Conservation (phyloP, 257 asterid species). For the Solanum bulbocastanum region DNA sequence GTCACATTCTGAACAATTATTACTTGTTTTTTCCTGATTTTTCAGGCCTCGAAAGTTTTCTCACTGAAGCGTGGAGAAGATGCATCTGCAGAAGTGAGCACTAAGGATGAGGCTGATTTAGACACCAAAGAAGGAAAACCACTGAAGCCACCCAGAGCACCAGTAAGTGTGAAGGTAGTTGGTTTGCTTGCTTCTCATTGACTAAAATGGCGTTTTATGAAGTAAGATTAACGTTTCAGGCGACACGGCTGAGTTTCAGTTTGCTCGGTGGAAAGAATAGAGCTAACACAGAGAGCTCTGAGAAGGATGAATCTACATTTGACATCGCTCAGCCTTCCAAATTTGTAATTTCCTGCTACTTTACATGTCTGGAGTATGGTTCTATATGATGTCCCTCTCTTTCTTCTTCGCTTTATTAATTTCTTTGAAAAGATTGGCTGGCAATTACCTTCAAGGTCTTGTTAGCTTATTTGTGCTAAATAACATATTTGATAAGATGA, state of each 20-base stretch:
- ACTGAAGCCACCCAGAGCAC: constrained; percentile 57
- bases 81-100: constrained; percentile 4
- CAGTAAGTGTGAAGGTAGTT: constrained; percentile 28
- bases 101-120: constrained; percentile 23
- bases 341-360: constrained; percentile 12
- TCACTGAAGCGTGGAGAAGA: constrained; percentile 23
- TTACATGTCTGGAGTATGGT: not conserved
- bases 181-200: not conserved
- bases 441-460: not conserved
- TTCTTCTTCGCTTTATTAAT: not conserved
- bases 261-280: constrained; percentile 16
- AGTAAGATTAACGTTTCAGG: not conserved
- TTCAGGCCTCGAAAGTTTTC: constrained; percentile 53
- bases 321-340: constrained; percentile 23
- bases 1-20: not conserved
- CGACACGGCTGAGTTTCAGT: constrained; percentile 2
- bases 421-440: not conserved
- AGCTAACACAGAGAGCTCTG: constrained; percentile 18
- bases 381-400: not conserved
- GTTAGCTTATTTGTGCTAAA: not conserved
- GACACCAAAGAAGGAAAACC: constrained; percentile 23
- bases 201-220: not conserved
- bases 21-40: not conserved
- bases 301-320: constrained; percentile 18
- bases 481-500: not conserved